Evolutionary conservation across 257 asterid genomes (phyloP), one percentile per base, ranked within the genome.

Genomic region (Gentiana dahurica): DNA sequence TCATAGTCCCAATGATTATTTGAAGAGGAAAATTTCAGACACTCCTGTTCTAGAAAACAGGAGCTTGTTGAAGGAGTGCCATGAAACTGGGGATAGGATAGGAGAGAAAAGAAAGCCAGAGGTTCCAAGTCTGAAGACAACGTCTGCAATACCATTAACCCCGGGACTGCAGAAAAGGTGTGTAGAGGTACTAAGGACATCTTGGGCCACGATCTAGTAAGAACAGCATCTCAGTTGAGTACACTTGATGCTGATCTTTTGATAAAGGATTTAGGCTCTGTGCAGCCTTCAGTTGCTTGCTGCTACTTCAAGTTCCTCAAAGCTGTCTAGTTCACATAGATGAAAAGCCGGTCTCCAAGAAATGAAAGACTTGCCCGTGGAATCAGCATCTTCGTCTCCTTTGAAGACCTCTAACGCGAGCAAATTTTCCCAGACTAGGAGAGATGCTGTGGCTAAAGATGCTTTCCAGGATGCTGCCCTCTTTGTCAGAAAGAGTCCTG

Each of bases 371-470:
- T 93, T 97, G 49, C 99, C 97, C 0, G 96, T 86, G 47, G 99
- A 84, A 71, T 93, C 99, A 45, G 97, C 89, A 59, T 89, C 99
- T 61, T 93, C 97, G 45, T 93, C 99, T 65, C 99, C 99, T 72
- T 70, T 79, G 64, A 79, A 85, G 71, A 59, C 66, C 58, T 51
- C 77, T 32, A 70, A 55, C 52, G 64, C 59, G 45, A 90, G 80
- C 63, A 81, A 75, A 68, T 55, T 71, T 63, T 45, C 78, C 52
- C 73, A 77, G 49, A 49, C 72, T 35, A 72, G 70, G 65, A 84
- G 69, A 72, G 75, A 65, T 51, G 64, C 66, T 35, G 73, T 54
- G 12, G 75, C 66, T 48, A 74, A 72, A 68, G 77, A 73, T 9
- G 77, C 76, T 68, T 57, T 64, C 66, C 79, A 70, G 59, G 89